A percentile compares a stretch with the other conserved stretches of the same genome.
Conservation (phyloP, 768 basidiomycete genomes). For the Kwoniella shandongensis region DNA sequence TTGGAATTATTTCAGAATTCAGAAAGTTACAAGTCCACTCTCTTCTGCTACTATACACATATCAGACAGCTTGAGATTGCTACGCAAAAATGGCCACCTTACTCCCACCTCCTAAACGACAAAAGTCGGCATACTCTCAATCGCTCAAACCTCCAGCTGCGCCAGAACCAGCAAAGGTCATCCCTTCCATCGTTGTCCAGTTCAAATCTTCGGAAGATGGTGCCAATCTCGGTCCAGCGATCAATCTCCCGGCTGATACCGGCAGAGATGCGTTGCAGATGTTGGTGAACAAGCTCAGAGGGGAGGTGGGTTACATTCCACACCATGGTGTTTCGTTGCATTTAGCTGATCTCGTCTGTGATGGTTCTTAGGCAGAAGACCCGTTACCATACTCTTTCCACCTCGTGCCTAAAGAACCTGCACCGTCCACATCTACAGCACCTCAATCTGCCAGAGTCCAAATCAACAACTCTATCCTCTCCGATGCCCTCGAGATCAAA, state of each 20-base stretch:
- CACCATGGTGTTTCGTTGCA: not conserved
- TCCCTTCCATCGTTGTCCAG: slow-evolving; percentile 79
- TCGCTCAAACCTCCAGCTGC: slow-evolving; percentile 52
- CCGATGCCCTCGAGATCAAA: slow-evolving; percentile 68
- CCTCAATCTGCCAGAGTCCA: slow-evolving; percentile 71
- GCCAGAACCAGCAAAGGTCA: slow-evolving; percentile 51
- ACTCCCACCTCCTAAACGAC: slow-evolving; percentile 83
- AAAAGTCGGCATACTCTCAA: slow-evolving; percentile 63
- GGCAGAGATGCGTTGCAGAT: slow-evolving; percentile 78
- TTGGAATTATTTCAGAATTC: no score
- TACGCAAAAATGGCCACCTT: slow-evolving; percentile 69
- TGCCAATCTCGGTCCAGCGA: slow-evolving; percentile 73
- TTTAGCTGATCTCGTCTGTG: slow-evolving; percentile 8
- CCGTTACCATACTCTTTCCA: slow-evolving; percentile 91
- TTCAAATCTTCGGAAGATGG: slow-evolving; percentile 90
- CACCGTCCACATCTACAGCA: slow-evolving; percentile 34
- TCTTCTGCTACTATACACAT: no score
- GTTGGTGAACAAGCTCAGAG: slow-evolving; percentile 81
- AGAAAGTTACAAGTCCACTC: no score
- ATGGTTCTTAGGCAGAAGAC: slow-evolving; percentile 66
- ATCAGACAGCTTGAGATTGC: no score
- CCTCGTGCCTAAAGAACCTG: slow-evolving; percentile 56
- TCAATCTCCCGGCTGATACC: slow-evolving; percentile 85
- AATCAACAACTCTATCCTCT: slow-evolving; percentile 77
- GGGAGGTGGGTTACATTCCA: slow-evolving; percentile 60